Evolutionary conservation across 345 rosid species (phyloP), one percentile per base, ranked within the genome.

Genomic region (Draba incana): DNA sequence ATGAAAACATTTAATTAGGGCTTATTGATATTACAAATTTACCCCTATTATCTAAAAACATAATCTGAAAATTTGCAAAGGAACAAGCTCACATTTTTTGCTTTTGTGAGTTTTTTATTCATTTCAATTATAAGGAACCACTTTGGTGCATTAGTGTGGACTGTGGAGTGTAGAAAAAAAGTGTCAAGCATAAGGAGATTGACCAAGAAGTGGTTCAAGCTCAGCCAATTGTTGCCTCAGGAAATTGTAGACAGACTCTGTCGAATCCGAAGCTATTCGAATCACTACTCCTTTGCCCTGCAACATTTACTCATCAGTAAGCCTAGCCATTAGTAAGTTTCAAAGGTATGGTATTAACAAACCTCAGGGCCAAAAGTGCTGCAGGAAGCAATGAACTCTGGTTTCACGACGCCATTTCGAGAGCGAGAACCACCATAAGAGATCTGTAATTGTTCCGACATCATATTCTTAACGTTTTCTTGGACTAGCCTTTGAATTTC

Each of bases 331-430:
- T 43, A 13, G 15, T 47, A 1, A 62, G 47, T 44, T 45, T 55
- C 64, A 10, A 27, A 58, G 24, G 28, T 9, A 37, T 33, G 50
- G 8, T 8, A 45, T n/a, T 23, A 48, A 86, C 99, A 20, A 38
- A 87, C 99, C 96, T 91, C 79, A 44, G 85, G 86, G 62, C 98
- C 96, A 51, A 93, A 88, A 58, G 53, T 57, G 55, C 97, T 90
- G 75, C 97, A 87, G 13, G 96, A 93, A 56, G 94, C 97, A 62
- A 90, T 53, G 61, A 93, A 79, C 16, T 78, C 57, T 25, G 88
- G 96, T 66, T 86, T 93, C 66, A 57, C 28, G 57, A 62, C 45
- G 64, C 45, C 41, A 62, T 46, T 57, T 27, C 49, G 37, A 0
- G 80, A 63, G 12, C 71, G 80, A 33, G 75, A 53, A 71, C 68